Conservation (phyloP, 805 yeast species). For the Zygotorulaspora danielsina region DNA sequence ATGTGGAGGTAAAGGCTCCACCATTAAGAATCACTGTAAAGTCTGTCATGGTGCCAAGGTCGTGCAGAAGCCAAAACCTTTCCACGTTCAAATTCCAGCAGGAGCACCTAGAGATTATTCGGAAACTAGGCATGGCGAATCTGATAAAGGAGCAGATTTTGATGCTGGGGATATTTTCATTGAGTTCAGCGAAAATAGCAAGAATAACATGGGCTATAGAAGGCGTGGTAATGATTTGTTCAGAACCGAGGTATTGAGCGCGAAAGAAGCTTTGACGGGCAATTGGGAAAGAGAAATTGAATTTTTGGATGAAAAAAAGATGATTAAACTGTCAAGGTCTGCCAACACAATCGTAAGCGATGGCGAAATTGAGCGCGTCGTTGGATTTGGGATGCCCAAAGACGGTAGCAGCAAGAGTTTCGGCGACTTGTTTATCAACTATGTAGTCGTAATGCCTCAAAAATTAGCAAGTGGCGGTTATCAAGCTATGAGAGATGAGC, state of each 20-base stretch:
- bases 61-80: slow-evolving; percentile 49
- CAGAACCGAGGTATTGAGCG: slow-evolving; percentile 72
- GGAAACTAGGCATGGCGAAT: slow-evolving; percentile 65
- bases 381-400: slow-evolving; percentile 83
- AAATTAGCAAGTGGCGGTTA: slow-evolving; percentile 9
- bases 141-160: slow-evolving; percentile 79
- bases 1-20: slow-evolving; percentile 75
- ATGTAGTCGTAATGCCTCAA: slow-evolving; percentile 43
- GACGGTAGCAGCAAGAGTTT: slow-evolving; percentile 34
- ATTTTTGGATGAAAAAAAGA: slow-evolving; percentile 59
- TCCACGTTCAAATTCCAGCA: slow-evolving; percentile 58
- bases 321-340: slow-evolving; percentile 44
- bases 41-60: slow-evolving; percentile 71
- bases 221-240: slow-evolving; percentile 70
- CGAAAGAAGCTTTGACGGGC: slow-evolving; percentile 70
- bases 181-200: slow-evolving; percentile 50
- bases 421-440: slow-evolving; percentile 52
- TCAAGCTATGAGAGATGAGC: slow-evolving; percentile 20
- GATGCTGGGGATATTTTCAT: slow-evolving; percentile 75
- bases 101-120: slow-evolving; percentile 64
- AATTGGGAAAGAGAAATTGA: slow-evolving; percentile 71
- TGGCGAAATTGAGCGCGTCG: slow-evolving; percentile 69
- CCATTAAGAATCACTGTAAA: slow-evolving; percentile 59
- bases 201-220: slow-evolving; percentile 72
- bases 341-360: slow-evolving; percentile 50